A percentile compares a stretch with the other conserved stretches of the same genome.
Conservation (phyloP, 345 rosid genomes). For the Eucalyptus regnans region DNA sequence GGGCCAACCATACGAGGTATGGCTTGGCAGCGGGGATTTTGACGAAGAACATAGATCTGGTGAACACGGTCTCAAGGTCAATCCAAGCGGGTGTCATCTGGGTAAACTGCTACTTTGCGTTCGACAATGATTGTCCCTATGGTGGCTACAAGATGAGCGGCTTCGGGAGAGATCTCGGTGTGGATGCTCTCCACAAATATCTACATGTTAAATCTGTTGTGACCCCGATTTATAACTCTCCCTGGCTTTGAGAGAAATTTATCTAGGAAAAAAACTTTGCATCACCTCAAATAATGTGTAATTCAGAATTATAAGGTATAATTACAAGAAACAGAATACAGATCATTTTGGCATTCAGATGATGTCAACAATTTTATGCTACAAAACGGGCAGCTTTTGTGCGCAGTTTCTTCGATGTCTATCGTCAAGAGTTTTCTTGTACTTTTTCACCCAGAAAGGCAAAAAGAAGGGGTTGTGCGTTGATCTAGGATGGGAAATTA, state of each 20-base stretch:
- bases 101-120: conserved; percentile 61
- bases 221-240: conserved; percentile 58
- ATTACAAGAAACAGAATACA: not conserved
- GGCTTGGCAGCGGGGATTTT: conserved; percentile 77
- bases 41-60: conserved; percentile 46
- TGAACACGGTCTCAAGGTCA: conserved; percentile 63
- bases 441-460: not conserved
- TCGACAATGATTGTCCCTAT: conserved; percentile 46
- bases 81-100: conserved; percentile 48
- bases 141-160: conserved; percentile 82
- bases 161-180: conserved; percentile 48
- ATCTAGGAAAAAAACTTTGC: not conserved
- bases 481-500: not conserved
- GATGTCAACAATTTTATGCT: not conserved
- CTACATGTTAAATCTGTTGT: conserved; percentile 54
- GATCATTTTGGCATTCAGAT: not conserved
- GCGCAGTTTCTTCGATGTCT: not conserved
- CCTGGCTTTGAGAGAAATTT: conserved; percentile 8
- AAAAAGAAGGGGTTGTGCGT: not conserved
- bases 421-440: not conserved
- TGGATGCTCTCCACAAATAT: conserved; percentile 49
- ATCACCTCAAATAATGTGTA: not conserved
- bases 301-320: not conserved
- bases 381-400: not conserved
- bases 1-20: conserved; percentile 52